These are phyloP conservation scores for Myriosclerotinia scirpicola DNA, from an alignment of 2,329 filamentous ascomycete species.

Conservation along the genomic window DNA sequence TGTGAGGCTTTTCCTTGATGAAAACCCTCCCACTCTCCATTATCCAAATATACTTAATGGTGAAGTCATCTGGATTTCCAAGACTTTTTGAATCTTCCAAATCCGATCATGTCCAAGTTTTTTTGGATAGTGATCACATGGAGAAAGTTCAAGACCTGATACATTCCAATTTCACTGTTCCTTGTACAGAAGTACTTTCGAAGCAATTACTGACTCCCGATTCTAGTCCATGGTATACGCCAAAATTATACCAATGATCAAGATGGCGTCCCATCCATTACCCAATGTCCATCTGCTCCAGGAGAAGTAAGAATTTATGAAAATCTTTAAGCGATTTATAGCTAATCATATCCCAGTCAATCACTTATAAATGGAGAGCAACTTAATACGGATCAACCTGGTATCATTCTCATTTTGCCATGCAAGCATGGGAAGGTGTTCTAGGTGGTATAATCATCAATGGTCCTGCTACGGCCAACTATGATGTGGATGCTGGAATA, in stretches of 20 bases:
- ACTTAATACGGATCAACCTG: slow-evolving; percentile 25
- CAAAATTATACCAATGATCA: slow-evolving; percentile 44
- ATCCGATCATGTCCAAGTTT: neutral
- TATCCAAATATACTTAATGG: neutral
- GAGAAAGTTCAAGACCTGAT: neutral
- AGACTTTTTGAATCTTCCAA: no score
- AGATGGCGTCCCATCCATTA: slow-evolving; percentile 48
- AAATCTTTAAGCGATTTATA: neutral
- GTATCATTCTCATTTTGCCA: slow-evolving; percentile 54
- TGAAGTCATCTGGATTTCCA: no score
- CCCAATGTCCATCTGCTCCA: slow-evolving; percentile 62
- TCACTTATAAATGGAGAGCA: slow-evolving; percentile 29
- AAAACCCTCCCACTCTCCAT: neutral
- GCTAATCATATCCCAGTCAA: slow-evolving; percentile 7
- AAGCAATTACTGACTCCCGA: neutral
- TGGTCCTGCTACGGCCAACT: slow-evolving; percentile 56
- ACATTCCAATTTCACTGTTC: neutral
- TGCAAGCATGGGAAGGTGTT: slow-evolving; percentile 54
- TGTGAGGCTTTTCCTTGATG: no score
- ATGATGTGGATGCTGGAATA: slow-evolving; percentile 61
- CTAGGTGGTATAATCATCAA: slow-evolving; percentile 62
- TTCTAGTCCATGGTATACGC: slow-evolving; percentile 47
- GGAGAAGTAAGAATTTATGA: neutral
- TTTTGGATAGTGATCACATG: neutral
- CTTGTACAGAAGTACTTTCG: neutral